Base-by-base conservation (phyloP, 768 basidiomycete species). In the Suillus variegatus region DNA sequence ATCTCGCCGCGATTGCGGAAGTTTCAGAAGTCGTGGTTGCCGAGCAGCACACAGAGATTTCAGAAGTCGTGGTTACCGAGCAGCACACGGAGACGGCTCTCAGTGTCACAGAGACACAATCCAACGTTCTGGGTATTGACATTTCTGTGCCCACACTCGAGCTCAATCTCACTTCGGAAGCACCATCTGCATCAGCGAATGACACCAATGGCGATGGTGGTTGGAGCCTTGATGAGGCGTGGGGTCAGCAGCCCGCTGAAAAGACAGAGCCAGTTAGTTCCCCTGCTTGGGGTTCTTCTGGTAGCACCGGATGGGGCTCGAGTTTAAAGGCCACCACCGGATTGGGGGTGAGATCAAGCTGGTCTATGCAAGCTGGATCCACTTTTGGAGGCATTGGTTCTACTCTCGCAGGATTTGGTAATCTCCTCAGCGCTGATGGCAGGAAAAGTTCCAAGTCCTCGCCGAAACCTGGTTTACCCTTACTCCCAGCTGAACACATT, bases 11-110 rank as follows among this genome's bases (percentile, higher is more conserved):
- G 40, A 36, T 43, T 20, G 16, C 63, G 1, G 66, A 70, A 54
- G 3, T 61, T 3, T 6, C 56, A 25, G 67, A 72, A 41, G 25
- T 64, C 5, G 41, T 6, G 7, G 49, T 9, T 8, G 13, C 44
- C 16, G 68, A 74, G 41, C 49, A 67, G 10, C 57, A 14, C 2
- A 1, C 63, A 14, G 68, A 75, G 43, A 6, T 36, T 3, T 4
- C 52, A 25, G 67, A 71, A 40, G 22, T 64, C 12, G 38, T 40
- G 8, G 47, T 8, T 9, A 7, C 43, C n/a, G 68, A 73, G 41
- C 47, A 67, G 10, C 56, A 13, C 1, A 1, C 62, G 20, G 68
- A 75, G 49, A 6, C 40, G 28, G 35, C 32, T 55, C 38, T 14
- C n/a, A 64, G 64, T 16, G 41, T 47, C 64, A 61, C 20, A 12